phyloP scores from a whole-genome alignment of 257 asterid species.

The Buddleja alternifolia region DNA sequence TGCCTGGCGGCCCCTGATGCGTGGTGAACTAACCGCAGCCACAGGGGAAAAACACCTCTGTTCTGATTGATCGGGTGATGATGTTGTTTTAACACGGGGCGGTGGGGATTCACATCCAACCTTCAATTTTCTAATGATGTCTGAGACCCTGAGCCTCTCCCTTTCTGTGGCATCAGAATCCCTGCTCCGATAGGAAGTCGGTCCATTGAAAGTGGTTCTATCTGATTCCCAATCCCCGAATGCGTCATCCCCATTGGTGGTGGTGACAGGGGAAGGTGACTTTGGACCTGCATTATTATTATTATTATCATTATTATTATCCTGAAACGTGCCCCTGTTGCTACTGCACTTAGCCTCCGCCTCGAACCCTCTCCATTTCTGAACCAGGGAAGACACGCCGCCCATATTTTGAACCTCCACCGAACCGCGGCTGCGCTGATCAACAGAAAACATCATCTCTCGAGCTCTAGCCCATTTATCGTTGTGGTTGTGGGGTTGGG shows the following conservation, averaged over 20 bases:
- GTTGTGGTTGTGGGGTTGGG: neutral
- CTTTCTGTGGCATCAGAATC: conserved; percentile 65
- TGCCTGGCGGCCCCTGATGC: conserved; percentile 84
- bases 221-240: conserved; percentile 65
- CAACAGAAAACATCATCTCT: conserved; percentile 38
- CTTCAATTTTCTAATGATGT: conserved; percentile 60
- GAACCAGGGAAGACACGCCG: conserved; percentile 80
- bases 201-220: conserved; percentile 39
- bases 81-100: conserved; percentile 48
- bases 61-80: conserved; percentile 47
- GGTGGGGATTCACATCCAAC: conserved; percentile 33
- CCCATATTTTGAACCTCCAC: conserved; percentile 42
- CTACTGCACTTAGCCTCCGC: conserved; percentile 39
- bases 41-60: conserved; percentile 38
- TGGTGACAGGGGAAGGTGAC: conserved; percentile 25
- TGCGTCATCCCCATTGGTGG: conserved; percentile 46
- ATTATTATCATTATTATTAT: too few relatives aligned
- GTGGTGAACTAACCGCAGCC: conserved; percentile 49
- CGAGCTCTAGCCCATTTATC: conserved; percentile 62
- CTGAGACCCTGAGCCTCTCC: conserved; percentile 73
- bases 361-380: conserved; percentile 73
- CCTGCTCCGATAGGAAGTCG: conserved; percentile 45
- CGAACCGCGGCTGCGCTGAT: conserved; percentile 17
- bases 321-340: conserved; percentile 14
- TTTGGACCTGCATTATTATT: neutral